A percentile compares a stretch with the other conserved stretches of the same genome.
phyloP scores from a whole-genome alignment of 441 rosid genomes.

The Adansonia gregorii region DNA sequence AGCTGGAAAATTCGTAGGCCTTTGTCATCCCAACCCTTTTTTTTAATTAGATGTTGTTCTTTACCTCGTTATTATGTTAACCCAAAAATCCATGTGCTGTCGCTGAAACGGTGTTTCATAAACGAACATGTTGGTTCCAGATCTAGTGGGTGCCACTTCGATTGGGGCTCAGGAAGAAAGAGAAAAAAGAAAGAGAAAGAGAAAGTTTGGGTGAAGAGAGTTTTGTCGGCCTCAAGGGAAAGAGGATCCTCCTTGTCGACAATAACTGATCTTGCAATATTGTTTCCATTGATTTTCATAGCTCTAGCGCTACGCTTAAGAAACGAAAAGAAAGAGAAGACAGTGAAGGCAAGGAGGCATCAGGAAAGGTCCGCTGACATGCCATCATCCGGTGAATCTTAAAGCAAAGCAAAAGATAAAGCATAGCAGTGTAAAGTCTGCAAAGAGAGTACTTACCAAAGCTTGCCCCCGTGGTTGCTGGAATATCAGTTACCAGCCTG shows the following conservation, averaged over 20 bases:
- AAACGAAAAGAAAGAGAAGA: neutral
- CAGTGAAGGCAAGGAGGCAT: neutral
- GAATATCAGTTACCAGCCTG: conserved; percentile 71
- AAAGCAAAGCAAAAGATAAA: neutral
- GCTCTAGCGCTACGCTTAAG: too few relatives aligned
- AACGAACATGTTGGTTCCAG: neutral
- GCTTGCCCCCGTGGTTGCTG: conserved; percentile 52
- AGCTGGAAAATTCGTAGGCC: too few relatives aligned
- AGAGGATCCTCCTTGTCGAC: neutral
- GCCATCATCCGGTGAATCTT: neutral
- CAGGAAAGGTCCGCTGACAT: neutral
- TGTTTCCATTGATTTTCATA: too few relatives aligned
- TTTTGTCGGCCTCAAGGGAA: conserved; percentile 11
- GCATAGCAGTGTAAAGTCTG: too few relatives aligned
- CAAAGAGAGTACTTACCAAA: conserved; percentile 39
- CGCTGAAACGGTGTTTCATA: too few relatives aligned
- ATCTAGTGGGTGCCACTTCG: too few relatives aligned
- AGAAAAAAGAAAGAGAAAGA: neutral
- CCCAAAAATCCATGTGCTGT: too few relatives aligned
- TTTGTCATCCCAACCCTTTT: too few relatives aligned
- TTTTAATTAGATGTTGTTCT: too few relatives aligned
- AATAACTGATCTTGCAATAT: too few relatives aligned
- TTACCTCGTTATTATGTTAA: too few relatives aligned
- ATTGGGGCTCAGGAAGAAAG: too few relatives aligned
- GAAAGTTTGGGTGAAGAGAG: neutral